These are phyloP conservation scores for Pythium pyrilobum DNA, from an alignment of 352 stramenopile species.

Conservation along the genomic window DNA sequence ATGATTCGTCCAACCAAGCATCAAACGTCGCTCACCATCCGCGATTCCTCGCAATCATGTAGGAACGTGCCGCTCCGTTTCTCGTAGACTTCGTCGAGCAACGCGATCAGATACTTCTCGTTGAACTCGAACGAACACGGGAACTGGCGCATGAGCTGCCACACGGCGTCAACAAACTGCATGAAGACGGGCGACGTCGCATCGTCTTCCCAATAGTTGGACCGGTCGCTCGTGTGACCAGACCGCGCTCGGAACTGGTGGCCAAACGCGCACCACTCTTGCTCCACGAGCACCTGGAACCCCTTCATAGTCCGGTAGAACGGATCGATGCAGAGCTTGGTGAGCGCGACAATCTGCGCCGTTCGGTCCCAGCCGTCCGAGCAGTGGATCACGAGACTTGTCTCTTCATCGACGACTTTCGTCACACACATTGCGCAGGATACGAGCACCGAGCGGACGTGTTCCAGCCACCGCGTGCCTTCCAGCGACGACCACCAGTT, in stretches of 20 bases:
- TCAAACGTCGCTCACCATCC: conserved; percentile 68
- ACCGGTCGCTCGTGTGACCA: conserved; percentile 47
- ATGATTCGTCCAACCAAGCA: too few relatives aligned
- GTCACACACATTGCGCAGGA: conserved; percentile 92
- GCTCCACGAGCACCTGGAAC: conserved; percentile 97
- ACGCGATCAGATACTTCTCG: conserved; percentile 85
- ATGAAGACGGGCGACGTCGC: conserved; percentile 98
- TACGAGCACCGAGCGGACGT: conserved; percentile 70
- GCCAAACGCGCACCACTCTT: conserved; percentile 99
- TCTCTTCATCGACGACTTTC: conserved; percentile 77
- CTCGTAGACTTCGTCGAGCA: conserved; percentile 95
- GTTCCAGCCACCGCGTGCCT: conserved; percentile 77
- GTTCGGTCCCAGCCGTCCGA: conserved; percentile 99
- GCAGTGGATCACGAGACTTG: conserved; percentile 97
- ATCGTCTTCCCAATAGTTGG: conserved; percentile 92
- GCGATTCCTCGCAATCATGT: conserved; percentile 93
- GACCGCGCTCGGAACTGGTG: conserved; percentile 96
- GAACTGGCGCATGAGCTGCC: conserved; percentile 95
- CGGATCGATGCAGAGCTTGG: conserved; percentile 96
- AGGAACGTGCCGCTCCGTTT: conserved; percentile 97
- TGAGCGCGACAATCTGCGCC: conserved; percentile 92
- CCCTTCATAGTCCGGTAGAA: conserved; percentile 96
- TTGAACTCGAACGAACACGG: conserved; percentile 99
- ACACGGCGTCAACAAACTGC: conserved; percentile 98
- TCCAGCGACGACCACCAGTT: conserved; percentile 82